Percentiles rank a stretch among this genome's conserved stretches.
phyloP scores from a whole-genome alignment of 148 eudicot species.

The Spergularia marina region DNA sequence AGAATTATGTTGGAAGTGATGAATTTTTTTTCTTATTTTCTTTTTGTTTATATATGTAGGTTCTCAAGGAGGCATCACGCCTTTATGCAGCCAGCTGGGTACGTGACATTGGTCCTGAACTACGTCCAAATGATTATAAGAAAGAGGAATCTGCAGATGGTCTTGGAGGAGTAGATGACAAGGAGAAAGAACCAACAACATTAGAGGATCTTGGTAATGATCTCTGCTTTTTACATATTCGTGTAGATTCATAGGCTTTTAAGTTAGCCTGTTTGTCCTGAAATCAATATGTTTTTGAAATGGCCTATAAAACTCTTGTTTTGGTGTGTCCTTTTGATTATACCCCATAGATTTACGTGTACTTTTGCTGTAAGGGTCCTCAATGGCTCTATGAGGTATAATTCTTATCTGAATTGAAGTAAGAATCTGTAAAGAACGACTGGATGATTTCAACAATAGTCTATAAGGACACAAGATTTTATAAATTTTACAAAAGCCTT shows the following conservation, averaged over 20 bases:
- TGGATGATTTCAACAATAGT: not conserved
- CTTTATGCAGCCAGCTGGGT: conserved; percentile 90
- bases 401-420: not conserved
- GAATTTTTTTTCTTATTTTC: not conserved
- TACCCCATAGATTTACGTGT: not conserved
- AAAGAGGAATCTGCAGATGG: conserved; percentile 38
- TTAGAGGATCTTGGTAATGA: conserved; percentile 82
- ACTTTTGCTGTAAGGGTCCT: not conserved
- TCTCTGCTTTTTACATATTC: not conserved
- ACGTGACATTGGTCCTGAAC: conserved; percentile 93
- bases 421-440: not conserved
- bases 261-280: not conserved
- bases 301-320: not conserved
- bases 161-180: conserved; percentile 31
- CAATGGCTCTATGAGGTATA: not conserved
- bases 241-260: not conserved
- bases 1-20: not conserved
- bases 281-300: not conserved
- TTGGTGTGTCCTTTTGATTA: not conserved
- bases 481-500: not conserved
- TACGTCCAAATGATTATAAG: conserved; percentile 70
- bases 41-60: conserved; percentile 32
- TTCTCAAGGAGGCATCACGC: conserved; percentile 75
- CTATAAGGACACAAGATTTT: too few relatives aligned
- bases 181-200: conserved; percentile 65